Percentiles rank a stretch among this genome's conserved stretches.
Conservation (phyloP, 192 early-diverging fungal genomes). For the Backusella westeae region DNA sequence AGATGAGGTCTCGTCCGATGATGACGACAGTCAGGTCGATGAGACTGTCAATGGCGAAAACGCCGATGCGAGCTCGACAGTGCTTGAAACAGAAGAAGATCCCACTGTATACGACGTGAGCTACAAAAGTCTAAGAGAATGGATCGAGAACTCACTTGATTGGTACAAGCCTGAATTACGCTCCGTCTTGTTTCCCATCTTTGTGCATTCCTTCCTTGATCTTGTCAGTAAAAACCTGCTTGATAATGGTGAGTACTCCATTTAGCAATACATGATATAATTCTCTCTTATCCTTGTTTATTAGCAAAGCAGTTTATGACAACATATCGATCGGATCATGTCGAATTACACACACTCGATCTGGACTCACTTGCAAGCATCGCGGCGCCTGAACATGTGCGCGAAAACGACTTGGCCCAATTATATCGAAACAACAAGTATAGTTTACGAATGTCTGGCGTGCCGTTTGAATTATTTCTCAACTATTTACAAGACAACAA, state of each 20-base stretch:
- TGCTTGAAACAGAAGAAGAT: conserved; percentile 46
- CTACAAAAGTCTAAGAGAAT: conserved; percentile 76
- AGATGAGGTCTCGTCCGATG: not conserved
- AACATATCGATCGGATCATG: conserved; percentile 71
- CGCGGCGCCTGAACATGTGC: conserved; percentile 69
- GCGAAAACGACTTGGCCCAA: conserved; percentile 79
- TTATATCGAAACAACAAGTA: conserved; percentile 84
- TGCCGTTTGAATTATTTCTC: conserved; percentile 86
- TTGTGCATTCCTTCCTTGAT: conserved; percentile 90
- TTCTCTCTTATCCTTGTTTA: not conserved
- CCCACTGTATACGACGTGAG: conserved; percentile 79
- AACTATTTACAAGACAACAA: conserved; percentile 93
- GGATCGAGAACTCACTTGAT: conserved; percentile 95
- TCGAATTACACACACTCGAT: conserved; percentile 73
- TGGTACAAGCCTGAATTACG: conserved; percentile 90
- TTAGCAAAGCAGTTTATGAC: conserved; percentile 76
- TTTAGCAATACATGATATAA: too few relatives aligned
- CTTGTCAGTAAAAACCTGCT: conserved; percentile 59
- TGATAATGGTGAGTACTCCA: conserved; percentile 44
- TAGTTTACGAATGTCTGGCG: conserved; percentile 78
- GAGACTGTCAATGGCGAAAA: not conserved
- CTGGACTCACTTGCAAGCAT: conserved; percentile 67
- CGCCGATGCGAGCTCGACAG: conserved; percentile 11
- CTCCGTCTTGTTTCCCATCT: conserved; percentile 84
- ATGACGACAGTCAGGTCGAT: not conserved